phyloP scores from a whole-genome alignment of 192 early-diverging fungal species.

The Dispira simplex region DNA sequence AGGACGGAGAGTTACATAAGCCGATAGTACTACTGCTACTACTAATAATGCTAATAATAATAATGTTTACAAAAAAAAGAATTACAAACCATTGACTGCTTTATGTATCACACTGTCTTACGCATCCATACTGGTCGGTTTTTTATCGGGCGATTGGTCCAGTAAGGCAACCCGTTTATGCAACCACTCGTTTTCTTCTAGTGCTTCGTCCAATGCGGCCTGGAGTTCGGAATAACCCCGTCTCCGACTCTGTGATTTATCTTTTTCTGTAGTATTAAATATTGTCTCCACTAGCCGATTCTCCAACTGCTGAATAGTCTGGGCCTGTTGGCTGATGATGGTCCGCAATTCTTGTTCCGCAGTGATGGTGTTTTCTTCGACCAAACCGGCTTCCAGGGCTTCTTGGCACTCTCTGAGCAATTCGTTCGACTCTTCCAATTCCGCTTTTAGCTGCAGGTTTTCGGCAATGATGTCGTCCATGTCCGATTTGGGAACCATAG shows the following conservation, averaged over 20 bases:
- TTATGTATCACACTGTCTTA: too few relatives aligned
- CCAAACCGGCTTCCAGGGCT: neutral
- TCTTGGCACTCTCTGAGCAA: slow-evolving; percentile 4
- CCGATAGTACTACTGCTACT: too few relatives aligned
- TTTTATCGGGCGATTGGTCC: neutral
- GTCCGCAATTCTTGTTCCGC: neutral
- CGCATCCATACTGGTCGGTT: too few relatives aligned
- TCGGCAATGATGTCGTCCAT: neutral
- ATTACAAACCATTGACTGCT: too few relatives aligned
- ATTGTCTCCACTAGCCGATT: neutral
- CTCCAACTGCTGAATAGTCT: neutral
- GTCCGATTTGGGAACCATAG: slow-evolving; percentile 6
- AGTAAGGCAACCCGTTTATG: slow-evolving; percentile 7
- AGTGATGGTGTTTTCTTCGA: neutral
- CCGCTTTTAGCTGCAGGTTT: neutral
- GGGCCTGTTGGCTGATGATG: neutral
- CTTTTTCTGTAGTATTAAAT: neutral
- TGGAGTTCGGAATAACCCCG: slow-evolving; percentile 10
- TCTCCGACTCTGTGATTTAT: neutral
- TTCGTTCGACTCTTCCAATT: slow-evolving; percentile 4
- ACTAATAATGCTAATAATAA: too few relatives aligned
- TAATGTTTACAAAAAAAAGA: too few relatives aligned
- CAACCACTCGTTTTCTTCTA: slow-evolving; percentile 10
- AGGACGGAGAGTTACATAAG: too few relatives aligned
- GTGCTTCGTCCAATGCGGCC: slow-evolving; percentile 4